Conservation (phyloP, 2,329 filamentous ascomycete genomes). For the Cercospora sp. region DNA sequence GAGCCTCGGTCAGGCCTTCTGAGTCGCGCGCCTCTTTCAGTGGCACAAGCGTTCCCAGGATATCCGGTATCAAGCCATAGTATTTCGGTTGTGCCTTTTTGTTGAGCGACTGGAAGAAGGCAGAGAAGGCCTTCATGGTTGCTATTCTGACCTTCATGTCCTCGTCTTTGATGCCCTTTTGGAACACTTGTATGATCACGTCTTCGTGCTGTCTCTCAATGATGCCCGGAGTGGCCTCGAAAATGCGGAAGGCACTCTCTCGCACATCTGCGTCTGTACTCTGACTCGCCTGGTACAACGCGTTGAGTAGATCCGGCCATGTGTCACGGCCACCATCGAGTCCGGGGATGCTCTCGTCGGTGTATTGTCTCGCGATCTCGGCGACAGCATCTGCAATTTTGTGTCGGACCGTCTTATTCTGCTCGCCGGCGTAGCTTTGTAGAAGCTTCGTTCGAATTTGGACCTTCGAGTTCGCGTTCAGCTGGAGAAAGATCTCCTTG, state of each 20-base stretch:
- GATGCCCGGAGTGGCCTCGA: slow-evolving; percentile 89
- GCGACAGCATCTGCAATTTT: slow-evolving; percentile 98
- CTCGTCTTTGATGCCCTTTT: slow-evolving; percentile 87
- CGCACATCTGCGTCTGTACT: slow-evolving; percentile 79
- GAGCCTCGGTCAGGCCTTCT: slow-evolving; percentile 84
- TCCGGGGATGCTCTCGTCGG: slow-evolving; percentile 61
- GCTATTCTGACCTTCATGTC: slow-evolving; percentile 84
- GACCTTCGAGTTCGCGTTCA: slow-evolving; percentile 70
- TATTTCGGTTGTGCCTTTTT: slow-evolving; percentile 91
- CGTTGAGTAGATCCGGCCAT: slow-evolving; percentile 86
- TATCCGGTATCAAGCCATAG: slow-evolving; percentile 80
- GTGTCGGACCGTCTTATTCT: slow-evolving; percentile 74
- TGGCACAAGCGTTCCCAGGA: slow-evolving; percentile 90
- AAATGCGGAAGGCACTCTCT: slow-evolving; percentile 92
- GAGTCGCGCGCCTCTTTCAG: slow-evolving; percentile 90
- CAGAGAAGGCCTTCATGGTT: slow-evolving; percentile 93
- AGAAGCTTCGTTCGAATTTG: slow-evolving; percentile 83
- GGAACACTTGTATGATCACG: slow-evolving; percentile 83
- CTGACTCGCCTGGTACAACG: slow-evolving; percentile 87
- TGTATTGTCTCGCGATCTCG: slow-evolving; percentile 91
- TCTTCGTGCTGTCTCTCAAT: slow-evolving; percentile 96
- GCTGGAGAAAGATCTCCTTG: slow-evolving; percentile 81
- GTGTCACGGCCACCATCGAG: slow-evolving; percentile 50
- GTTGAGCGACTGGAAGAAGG: slow-evolving; percentile 87
- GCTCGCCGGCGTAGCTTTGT: slow-evolving; percentile 71